Evolutionary conservation across 257 asterid species (phyloP).

Genomic region (Gardenia jasminoides): DNA sequence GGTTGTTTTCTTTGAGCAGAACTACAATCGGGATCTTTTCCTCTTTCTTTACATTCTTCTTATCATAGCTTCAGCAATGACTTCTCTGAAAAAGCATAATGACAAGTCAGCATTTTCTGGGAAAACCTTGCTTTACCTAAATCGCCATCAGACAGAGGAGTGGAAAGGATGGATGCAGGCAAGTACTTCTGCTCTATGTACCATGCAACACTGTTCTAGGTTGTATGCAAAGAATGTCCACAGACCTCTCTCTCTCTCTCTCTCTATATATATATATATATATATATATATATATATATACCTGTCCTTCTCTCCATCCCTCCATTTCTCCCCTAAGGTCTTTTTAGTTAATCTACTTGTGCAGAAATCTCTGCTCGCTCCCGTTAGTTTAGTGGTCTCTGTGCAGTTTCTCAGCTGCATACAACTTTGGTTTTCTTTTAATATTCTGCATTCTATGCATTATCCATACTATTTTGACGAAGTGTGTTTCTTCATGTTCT

Average conservation of each 20-base stretch:
- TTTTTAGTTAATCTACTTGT: neutral
- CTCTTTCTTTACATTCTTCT: conserved; percentile 78
- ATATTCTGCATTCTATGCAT: neutral
- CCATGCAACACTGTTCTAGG: neutral
- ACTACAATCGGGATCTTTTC: conserved; percentile 91
- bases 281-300: neutral
- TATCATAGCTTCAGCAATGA: conserved; percentile 74
- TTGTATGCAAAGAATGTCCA: neutral
- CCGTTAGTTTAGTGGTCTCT: neutral
- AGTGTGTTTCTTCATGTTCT: conserved; percentile 10
- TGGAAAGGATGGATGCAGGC: conserved; percentile 99
- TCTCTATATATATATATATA: no score
- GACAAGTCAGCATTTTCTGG: conserved; percentile 92
- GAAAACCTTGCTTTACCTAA: conserved; percentile 77
- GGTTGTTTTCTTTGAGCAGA: conserved; percentile 54
- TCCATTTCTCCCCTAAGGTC: no score
- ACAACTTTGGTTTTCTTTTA: neutral
- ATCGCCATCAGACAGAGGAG: conserved; percentile 96
- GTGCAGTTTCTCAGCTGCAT: neutral
- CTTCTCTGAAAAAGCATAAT: conserved; percentile 82
- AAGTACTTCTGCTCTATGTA: conserved; percentile 25
- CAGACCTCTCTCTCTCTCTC: neutral
- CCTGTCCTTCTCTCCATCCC: neutral
- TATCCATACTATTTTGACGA: conserved; percentile 19
- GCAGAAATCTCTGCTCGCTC: neutral